Evolutionary conservation across 164 flowering plant species (phyloP).

Genomic region (Umbellularia californica): DNA sequence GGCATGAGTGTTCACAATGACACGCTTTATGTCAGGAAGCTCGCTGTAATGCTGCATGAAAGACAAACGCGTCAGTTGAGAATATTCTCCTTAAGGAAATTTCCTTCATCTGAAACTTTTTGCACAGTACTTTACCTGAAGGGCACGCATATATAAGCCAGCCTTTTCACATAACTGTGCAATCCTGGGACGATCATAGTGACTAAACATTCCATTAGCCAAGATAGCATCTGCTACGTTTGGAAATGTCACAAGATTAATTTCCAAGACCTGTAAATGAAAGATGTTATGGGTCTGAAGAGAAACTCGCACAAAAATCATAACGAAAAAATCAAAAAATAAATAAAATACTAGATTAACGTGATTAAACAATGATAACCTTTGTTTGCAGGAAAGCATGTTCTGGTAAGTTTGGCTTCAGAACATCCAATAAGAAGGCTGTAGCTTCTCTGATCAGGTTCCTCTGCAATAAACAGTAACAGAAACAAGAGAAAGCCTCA

Average conservation of each 20-base stretch:
- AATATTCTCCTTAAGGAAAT: neutral
- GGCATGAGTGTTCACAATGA: constrained; percentile 98
- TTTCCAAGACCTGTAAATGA: constrained; percentile 75
- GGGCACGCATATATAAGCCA: constrained; percentile 85
- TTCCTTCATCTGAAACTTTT: neutral
- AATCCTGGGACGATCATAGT: constrained; percentile 96
- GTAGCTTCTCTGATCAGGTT: constrained; percentile 87
- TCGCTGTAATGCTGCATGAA: constrained; percentile 88
- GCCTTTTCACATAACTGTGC: constrained; percentile 99
- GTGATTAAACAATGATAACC: constrained; percentile 27
- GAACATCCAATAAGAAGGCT: constrained; percentile 71
- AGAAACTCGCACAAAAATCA: neutral
- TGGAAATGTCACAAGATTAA: constrained; percentile 95
- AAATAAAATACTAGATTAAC: neutral
- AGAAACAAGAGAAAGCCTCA: neutral
- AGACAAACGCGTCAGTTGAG: constrained; percentile 1
- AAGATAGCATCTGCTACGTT: constrained; percentile 99
- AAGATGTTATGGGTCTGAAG: neutral
- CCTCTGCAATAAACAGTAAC: constrained; percentile 37
- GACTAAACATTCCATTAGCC: constrained; percentile 99
- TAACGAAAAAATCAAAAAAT: neutral
- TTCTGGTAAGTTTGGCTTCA: constrained; percentile 79
- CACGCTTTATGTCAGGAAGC: constrained; percentile 94
- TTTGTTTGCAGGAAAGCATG: constrained; percentile 74
- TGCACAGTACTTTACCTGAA: constrained; percentile 47